Percentiles rank a stretch among this genome's conserved stretches.
Evolutionary conservation across 805 yeast genomes (phyloP).

Genomic region (Torulaspora franciscae): DNA sequence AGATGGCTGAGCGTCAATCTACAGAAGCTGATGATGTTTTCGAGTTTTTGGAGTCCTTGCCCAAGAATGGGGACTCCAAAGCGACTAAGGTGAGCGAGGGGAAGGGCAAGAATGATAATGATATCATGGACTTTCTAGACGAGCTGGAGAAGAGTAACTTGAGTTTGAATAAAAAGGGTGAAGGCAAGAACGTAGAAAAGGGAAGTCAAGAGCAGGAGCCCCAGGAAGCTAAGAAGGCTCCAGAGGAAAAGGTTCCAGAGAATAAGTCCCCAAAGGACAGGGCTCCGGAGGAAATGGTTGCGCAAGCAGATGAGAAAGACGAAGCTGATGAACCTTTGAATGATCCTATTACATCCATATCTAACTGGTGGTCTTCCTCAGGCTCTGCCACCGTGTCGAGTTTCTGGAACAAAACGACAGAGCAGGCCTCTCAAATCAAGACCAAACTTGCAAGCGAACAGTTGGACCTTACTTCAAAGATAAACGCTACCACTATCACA

Average conservation of each 20-base stretch:
- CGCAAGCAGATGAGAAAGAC: conserved; percentile 20
- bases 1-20: conserved; percentile 30
- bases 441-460: conserved; percentile 36
- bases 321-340: conserved; percentile 31
- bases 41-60: conserved; percentile 74
- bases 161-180: conserved; percentile 29
- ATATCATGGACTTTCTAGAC: conserved; percentile 47
- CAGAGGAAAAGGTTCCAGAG: conserved; percentile 11
- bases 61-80: conserved; percentile 42
- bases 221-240: conserved; percentile 14
- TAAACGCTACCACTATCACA: conserved; percentile 23
- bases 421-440: conserved; percentile 41
- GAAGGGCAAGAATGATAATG: conserved; percentile 33
- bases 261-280: conserved; percentile 18
- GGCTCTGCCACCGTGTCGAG: conserved; percentile 63
- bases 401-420: conserved; percentile 60
- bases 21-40: conserved; percentile 69
- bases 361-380: conserved; percentile 71
- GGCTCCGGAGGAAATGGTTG: conserved; percentile 18
- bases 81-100: conserved; percentile 12
- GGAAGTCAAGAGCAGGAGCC: conserved; percentile 11
- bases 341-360: conserved; percentile 61
- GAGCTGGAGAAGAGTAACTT: conserved; percentile 64
- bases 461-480: conserved; percentile 29
- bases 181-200: conserved; percentile 12